These are phyloP conservation scores for Cardiospermum halicacabum DNA, from an alignment of 345 rosid genomes.

Conservation along the genomic window DNA sequence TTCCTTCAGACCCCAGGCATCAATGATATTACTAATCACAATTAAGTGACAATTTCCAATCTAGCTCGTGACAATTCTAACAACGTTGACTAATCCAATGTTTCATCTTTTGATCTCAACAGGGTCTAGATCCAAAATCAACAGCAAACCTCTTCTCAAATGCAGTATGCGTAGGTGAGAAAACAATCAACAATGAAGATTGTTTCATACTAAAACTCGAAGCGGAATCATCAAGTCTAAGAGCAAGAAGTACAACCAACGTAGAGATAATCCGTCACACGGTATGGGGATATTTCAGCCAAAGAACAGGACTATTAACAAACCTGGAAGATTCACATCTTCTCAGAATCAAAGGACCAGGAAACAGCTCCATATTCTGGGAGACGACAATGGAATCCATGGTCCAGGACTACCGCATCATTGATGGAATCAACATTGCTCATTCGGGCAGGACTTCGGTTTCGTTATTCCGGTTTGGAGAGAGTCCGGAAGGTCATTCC, in stretches of 20 bases:
- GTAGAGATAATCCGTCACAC: slow-evolving; percentile 79
- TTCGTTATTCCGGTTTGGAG: slow-evolving; percentile 65
- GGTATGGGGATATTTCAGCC: slow-evolving; percentile 89
- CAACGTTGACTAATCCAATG: background rate
- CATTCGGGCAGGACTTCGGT: slow-evolving; percentile 68
- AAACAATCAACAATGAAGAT: slow-evolving; percentile 56
- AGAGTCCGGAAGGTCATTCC: slow-evolving; percentile 50
- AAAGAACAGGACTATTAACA: slow-evolving; percentile 74
- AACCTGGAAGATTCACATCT: slow-evolving; percentile 82
- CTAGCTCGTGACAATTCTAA: too few relatives aligned
- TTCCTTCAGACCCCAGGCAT: too few relatives aligned
- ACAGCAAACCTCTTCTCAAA: slow-evolving; percentile 66
- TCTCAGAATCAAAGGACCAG: slow-evolving; percentile 53
- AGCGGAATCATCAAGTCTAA: slow-evolving; percentile 47
- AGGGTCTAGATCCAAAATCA: slow-evolving; percentile 91
- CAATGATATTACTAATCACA: too few relatives aligned
- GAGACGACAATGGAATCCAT: slow-evolving; percentile 87
- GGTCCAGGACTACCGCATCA: slow-evolving; percentile 63
- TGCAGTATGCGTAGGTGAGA: slow-evolving; percentile 73
- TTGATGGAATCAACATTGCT: slow-evolving; percentile 82
- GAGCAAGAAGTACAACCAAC: slow-evolving; percentile 62
- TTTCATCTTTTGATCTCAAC: slow-evolving; percentile 12
- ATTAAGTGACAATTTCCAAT: too few relatives aligned
- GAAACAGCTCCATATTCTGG: slow-evolving; percentile 64
- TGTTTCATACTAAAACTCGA: slow-evolving; percentile 78